Base-by-base conservation (phyloP, 257 asterid species). In the Jaltomata sinuosa region DNA sequence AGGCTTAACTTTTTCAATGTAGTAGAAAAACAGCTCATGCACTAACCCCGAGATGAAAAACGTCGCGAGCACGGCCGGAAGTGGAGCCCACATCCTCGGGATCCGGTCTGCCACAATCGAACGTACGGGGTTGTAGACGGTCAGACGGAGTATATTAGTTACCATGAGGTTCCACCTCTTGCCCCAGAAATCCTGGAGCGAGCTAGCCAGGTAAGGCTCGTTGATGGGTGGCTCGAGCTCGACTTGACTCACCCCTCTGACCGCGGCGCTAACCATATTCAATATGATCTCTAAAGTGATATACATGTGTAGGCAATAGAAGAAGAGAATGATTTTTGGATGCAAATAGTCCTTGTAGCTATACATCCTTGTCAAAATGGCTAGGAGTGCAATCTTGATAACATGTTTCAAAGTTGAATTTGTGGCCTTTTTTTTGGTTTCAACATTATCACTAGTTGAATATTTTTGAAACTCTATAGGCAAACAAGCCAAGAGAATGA, bases 121-220 rank as follows among this genome's bases (percentile, higher is more conserved):
- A 7, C 87, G 45, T 6, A 88, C 83, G 0, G 93, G 94, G 31
- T 29, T 34, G 7, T 85, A 92, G 0, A 93, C 81, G 0, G 92
- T 90, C 1, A 89, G 86, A 3, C 88, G 87, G 0, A 93, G 53
- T 68, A 88, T 87, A 11, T 91, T 91, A 0, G 97, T 61, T 0
- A 90, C 93, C 90, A 87, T 88, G 21, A 92, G 54, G 81, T 93
- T 93, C 94, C 97, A 93, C 36, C 96, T 86, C 45, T 85, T 86
- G 1, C 94, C 95, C 93, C 96, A 93, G 59, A 92, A 93, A 83
- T 93, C 94, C 57, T 91, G 94, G 2, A 92, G 84, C 0, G 94
- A 93, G 0, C 92, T 91, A 25, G 94, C 62, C 3, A 89, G 34
- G 67, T 90, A 89, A 1, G 94, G 96, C 14, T 90, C 89, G 9